Evolutionary conservation across 192 early-diverging fungal genomes (phyloP).

Genomic region (Backusella liffmaniae): DNA sequence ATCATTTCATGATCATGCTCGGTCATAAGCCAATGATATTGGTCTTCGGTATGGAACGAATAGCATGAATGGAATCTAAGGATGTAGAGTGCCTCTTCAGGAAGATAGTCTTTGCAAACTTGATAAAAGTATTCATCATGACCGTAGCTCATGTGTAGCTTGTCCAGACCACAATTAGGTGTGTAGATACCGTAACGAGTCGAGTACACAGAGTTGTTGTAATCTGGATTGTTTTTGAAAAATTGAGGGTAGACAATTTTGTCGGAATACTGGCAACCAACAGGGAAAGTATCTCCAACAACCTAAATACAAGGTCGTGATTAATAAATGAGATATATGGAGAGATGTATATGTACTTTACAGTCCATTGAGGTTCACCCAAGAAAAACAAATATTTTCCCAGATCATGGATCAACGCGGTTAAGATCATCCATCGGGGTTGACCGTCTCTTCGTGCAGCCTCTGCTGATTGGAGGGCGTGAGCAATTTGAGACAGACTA

Average conservation of each 20-base stretch:
- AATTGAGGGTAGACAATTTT: slow-evolving; percentile 44
- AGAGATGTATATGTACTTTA: slow-evolving; percentile 10
- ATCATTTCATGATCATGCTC: slow-evolving; percentile 42
- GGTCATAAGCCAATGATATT: slow-evolving; percentile 44
- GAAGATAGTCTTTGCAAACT: slow-evolving; percentile 43
- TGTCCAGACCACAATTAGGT: slow-evolving; percentile 46
- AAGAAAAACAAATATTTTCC: slow-evolving; percentile 47
- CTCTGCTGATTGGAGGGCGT: slow-evolving; percentile 53
- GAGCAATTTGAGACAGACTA: slow-evolving; percentile 44
- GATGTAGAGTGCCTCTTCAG: slow-evolving; percentile 41
- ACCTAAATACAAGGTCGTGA: slow-evolving; percentile 2
- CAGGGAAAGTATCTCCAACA: slow-evolving; percentile 56
- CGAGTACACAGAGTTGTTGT: slow-evolving; percentile 24
- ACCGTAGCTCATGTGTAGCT: slow-evolving; percentile 47
- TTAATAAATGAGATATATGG: not conserved
- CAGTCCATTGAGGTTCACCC: slow-evolving; percentile 51
- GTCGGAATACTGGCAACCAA: slow-evolving; percentile 42
- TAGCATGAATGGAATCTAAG: slow-evolving; percentile 58
- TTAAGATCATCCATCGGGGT: slow-evolving; percentile 49
- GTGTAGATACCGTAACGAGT: slow-evolving; percentile 46
- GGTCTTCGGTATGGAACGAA: slow-evolving; percentile 38
- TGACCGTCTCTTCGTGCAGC: slow-evolving; percentile 41
- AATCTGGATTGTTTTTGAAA: slow-evolving; percentile 44
- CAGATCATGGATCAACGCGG: slow-evolving; percentile 50
- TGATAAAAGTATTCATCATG: slow-evolving; percentile 59